Percentiles rank a stretch among this genome's conserved stretches.
Evolutionary conservation across 2,329 filamentous ascomycete genomes (phyloP).

Genomic region (Grosmannia huntii): DNA sequence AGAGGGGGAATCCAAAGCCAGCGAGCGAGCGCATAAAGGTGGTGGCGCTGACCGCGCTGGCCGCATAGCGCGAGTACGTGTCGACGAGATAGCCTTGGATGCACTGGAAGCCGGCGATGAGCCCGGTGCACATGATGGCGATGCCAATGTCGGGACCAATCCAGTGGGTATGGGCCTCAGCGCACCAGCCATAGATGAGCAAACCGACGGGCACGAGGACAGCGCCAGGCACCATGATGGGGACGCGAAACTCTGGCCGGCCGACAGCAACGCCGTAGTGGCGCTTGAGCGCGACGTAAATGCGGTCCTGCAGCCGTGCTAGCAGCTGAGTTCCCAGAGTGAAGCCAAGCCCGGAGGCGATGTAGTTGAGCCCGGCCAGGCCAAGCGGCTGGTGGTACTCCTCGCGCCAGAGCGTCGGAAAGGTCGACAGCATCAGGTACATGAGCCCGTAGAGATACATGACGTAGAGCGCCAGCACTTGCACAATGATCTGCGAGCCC

Average conservation of each 20-base stretch:
- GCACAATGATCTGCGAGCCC: conserved; percentile 37
- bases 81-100: conserved; percentile 35
- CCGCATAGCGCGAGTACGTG: conserved; percentile 31
- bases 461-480: conserved; percentile 36
- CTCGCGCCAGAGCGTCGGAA: conserved; percentile 29
- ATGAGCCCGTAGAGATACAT: conserved; percentile 32
- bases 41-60: conserved; percentile 30
- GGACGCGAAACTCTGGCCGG: conserved; percentile 29
- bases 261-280: conserved; percentile 20
- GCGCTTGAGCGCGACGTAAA: conserved; percentile 29
- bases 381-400: conserved; percentile 21
- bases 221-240: conserved; percentile 27
- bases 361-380: conserved; percentile 24
- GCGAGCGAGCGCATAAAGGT: conserved; percentile 33
- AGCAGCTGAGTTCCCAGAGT: conserved; percentile 35
- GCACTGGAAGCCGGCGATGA: conserved; percentile 30
- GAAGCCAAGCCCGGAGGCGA: conserved; percentile 21
- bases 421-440: conserved; percentile 38
- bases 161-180: conserved; percentile 29
- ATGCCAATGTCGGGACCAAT: conserved; percentile 32
- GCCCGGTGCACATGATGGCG: conserved; percentile 23
- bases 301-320: conserved; percentile 31
- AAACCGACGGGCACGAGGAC: conserved; percentile 29
- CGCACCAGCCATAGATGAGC: conserved; percentile 33
- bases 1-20: conserved; percentile 39